These are phyloP conservation scores for Carex scoparia DNA, from an alignment of 176 grass and related monocot species.

Conservation along the genomic window DNA sequence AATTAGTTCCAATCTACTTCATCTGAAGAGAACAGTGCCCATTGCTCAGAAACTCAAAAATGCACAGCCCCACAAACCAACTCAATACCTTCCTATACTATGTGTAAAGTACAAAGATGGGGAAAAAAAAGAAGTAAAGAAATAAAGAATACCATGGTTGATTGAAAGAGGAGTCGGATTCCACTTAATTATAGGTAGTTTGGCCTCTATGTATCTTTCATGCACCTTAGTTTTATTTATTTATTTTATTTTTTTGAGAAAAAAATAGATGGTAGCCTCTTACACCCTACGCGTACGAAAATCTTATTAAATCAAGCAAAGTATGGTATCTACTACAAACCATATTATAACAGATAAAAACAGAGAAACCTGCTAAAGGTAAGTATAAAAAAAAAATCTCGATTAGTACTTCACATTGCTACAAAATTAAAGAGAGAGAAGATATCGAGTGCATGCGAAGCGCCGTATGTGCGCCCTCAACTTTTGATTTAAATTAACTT, in stretches of 20 bases:
- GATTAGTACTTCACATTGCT: background rate
- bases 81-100: background rate
- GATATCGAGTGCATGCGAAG: background rate
- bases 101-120: constrained; percentile 12
- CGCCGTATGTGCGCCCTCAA: background rate
- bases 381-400: background rate
- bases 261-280: background rate
- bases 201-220: background rate
- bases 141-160: constrained; percentile 5
- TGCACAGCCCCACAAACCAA: constrained; percentile 17
- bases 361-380: background rate
- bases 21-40: background rate
- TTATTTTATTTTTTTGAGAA: background rate
- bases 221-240: background rate
- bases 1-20: background rate
- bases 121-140: background rate
- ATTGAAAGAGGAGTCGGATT: constrained; percentile 14
- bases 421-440: background rate
- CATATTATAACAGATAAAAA: background rate
- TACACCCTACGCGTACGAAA: background rate
- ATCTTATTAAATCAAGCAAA: background rate
- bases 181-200: constrained; percentile 6
- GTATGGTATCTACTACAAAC: background rate
- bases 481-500: constrained; percentile 1
- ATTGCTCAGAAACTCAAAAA: constrained; percentile 10